Evolutionary conservation across 1,284 basidiomycete genomes (phyloP).

Genomic region (Ustilago nuda): DNA sequence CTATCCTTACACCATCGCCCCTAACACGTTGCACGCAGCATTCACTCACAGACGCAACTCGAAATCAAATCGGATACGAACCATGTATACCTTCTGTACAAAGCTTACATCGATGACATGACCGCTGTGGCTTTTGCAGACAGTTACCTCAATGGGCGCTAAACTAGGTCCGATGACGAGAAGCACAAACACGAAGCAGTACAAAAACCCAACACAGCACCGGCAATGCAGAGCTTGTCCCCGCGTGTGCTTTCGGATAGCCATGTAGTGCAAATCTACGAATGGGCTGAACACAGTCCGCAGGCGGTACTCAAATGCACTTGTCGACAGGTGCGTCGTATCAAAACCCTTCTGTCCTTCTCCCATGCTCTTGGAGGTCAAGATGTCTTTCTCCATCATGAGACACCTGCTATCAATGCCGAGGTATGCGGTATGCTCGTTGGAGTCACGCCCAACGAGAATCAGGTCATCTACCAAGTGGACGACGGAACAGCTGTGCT

Average conservation of each 20-base stretch:
- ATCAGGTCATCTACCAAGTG: constrained; percentile 44
- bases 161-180: neutral
- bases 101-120: neutral
- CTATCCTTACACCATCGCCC: constrained; percentile 1
- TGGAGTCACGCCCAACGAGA: constrained; percentile 39
- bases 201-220: neutral
- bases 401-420: constrained; percentile 32
- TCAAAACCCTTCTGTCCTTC: constrained; percentile 18
- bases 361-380: constrained; percentile 39
- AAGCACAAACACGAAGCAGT: neutral
- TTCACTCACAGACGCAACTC: neutral
- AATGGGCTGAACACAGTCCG: constrained; percentile 25
- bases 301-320: constrained; percentile 39
- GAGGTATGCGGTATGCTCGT: constrained; percentile 49
- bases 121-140: neutral
- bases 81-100: neutral
- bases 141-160: neutral
- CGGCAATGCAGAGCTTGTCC: constrained; percentile 20
- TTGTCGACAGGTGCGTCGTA: constrained; percentile 23
- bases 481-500: constrained; percentile 53
- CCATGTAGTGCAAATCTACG: constrained; percentile 37
- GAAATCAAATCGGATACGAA: neutral
- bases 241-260: constrained; percentile 14
- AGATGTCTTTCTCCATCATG: constrained; percentile 28
- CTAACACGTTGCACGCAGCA: neutral